Evolutionary conservation across 2,329 filamentous ascomycete species (phyloP).

Genomic region (Colletotrichum australisinense): DNA sequence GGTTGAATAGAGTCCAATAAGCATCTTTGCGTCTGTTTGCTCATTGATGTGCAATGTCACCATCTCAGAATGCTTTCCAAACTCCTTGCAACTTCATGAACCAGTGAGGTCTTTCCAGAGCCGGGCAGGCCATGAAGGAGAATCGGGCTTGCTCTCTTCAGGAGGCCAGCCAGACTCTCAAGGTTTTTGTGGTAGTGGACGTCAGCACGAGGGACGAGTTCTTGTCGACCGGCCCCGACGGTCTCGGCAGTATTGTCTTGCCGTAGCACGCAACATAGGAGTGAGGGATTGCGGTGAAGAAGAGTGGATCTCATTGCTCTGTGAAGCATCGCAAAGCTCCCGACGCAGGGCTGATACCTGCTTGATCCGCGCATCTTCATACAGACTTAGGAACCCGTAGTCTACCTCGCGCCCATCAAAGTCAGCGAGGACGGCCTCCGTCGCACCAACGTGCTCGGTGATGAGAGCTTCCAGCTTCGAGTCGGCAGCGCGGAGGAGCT

Average conservation of each 20-base stretch:
- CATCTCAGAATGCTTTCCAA: constrained; percentile 84
- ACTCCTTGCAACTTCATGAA: constrained; percentile 83
- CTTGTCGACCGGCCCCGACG: constrained; percentile 59
- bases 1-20: constrained; percentile 94
- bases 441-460: constrained; percentile 69
- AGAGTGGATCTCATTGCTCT: constrained; percentile 34
- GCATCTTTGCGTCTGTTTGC: constrained; percentile 96
- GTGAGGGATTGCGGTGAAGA: constrained; percentile 61
- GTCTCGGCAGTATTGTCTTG: constrained; percentile 73
- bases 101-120: constrained; percentile 88
- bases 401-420: constrained; percentile 84
- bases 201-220: constrained; percentile 71
- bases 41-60: constrained; percentile 97
- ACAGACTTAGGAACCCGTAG: constrained; percentile 76
- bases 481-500: constrained; percentile 84
- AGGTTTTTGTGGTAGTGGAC: constrained; percentile 79
- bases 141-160: constrained; percentile 78
- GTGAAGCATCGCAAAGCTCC: constrained; percentile 45
- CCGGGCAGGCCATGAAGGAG: constrained; percentile 86
- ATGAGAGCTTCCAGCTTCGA: constrained; percentile 80
- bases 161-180: constrained; percentile 71
- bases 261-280: constrained; percentile 73
- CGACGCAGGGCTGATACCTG: constrained; percentile 55
- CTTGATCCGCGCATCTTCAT: constrained; percentile 66
- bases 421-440: constrained; percentile 71